Conservation (phyloP, 371 early-diverging fungal genomes). For the Apophysomyces elegans region DNA sequence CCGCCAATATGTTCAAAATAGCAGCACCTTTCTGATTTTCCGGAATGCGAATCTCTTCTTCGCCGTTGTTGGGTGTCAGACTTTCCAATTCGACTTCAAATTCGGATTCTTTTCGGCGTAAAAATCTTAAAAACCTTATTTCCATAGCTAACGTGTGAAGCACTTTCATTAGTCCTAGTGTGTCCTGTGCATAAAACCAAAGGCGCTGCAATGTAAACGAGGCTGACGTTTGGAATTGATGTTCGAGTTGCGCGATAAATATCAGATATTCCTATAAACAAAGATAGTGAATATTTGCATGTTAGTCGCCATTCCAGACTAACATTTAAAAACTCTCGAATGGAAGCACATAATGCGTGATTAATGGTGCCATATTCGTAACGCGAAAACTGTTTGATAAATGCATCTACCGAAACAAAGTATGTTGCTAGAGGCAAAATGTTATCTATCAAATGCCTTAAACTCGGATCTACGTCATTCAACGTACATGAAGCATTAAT, state of each 20-base stretch:
- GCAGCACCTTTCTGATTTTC: constrained; percentile 65
- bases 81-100: constrained; percentile 59
- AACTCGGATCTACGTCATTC: constrained; percentile 68
- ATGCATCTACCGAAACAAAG: constrained; percentile 73
- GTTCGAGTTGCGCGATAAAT: constrained; percentile 90
- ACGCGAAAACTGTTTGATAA: constrained; percentile 71
- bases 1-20: constrained; percentile 64
- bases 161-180: constrained; percentile 69
- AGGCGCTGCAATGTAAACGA: constrained; percentile 88
- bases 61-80: constrained; percentile 39
- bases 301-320: not conserved
- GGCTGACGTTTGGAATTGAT: constrained; percentile 72
- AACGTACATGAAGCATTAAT: not conserved
- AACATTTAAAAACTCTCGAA: constrained; percentile 71
- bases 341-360: constrained; percentile 89
- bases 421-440: constrained; percentile 79
- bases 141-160: constrained; percentile 66
- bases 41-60: constrained; percentile 44
- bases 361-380: constrained; percentile 87
- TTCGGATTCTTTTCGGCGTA: constrained; percentile 27
- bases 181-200: constrained; percentile 86
- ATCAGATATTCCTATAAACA: constrained; percentile 74
- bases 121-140: constrained; percentile 47
- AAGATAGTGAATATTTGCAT: constrained; percentile 2
- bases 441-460: constrained; percentile 74